A percentile compares a stretch with the other conserved stretches of the same genome.
Evolutionary conservation across 352 stramenopile genomes (phyloP).

Genomic region (Phytophthora megakarya): DNA sequence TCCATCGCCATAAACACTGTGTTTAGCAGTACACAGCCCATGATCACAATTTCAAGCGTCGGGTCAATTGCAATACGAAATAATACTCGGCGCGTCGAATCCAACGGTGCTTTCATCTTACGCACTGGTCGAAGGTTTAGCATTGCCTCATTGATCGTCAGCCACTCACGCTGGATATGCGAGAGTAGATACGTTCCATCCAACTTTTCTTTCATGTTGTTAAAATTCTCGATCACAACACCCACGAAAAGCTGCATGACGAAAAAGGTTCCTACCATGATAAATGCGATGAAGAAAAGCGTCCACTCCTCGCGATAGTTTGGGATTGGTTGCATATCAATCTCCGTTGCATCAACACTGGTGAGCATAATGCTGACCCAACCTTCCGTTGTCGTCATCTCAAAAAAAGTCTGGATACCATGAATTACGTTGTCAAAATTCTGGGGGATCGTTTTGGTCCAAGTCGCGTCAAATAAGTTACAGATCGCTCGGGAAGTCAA

Average conservation of each 20-base stretch:
- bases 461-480: conserved; percentile 39
- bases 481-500: conserved; percentile 62
- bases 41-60: conserved; percentile 79
- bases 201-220: conserved; percentile 72
- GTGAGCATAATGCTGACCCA: conserved; percentile 91
- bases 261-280: conserved; percentile 91
- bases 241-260: conserved; percentile 93
- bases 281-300: conserved; percentile 91
- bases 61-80: conserved; percentile 51
- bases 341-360: conserved; percentile 84
- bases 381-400: conserved; percentile 92
- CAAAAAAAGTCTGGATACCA: conserved; percentile 82
- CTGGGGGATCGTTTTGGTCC: conserved; percentile 59
- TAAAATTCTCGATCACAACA: conserved; percentile 95
- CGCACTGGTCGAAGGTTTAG: conserved; percentile 49
- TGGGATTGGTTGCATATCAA: conserved; percentile 90
- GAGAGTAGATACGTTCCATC: conserved; percentile 75
- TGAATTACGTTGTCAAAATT: conserved; percentile 83
- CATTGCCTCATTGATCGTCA: conserved; percentile 65
- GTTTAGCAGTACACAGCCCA: conserved; percentile 89
- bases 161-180: conserved; percentile 73
- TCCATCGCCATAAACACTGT: conserved; percentile 82
- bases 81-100: conserved; percentile 41
- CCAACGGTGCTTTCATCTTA: conserved; percentile 47
- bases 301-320: conserved; percentile 76